Evolutionary conservation across 148 eudicot genomes (phyloP).

Genomic region (Beta vulgaris): DNA sequence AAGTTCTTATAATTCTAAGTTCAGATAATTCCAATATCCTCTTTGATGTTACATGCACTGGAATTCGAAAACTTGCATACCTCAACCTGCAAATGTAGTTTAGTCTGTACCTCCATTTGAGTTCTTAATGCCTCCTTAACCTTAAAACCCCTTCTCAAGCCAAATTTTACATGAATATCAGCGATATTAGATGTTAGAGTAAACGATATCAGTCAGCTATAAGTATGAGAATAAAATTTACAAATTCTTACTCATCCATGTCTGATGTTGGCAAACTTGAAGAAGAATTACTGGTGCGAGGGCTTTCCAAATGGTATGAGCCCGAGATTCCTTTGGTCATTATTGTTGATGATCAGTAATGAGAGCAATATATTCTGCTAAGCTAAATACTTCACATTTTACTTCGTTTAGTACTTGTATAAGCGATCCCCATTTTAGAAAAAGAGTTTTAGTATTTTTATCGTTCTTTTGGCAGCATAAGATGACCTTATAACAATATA

Average conservation of each 20-base stretch:
- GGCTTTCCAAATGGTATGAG: constrained; percentile 59
- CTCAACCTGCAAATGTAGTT: constrained; percentile 77
- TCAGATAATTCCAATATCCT: no score
- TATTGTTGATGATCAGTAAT: constrained; percentile 18
- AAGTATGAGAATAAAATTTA: constrained; percentile 7
- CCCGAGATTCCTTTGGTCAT: constrained; percentile 46
- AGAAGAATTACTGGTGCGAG: constrained; percentile 55
- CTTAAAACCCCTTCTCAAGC: constrained; percentile 54
- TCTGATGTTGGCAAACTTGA: constrained; percentile 64
- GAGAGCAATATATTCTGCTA: background rate
- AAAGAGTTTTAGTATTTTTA: background rate
- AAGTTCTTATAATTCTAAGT: no score
- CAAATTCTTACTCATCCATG: constrained; percentile 61
- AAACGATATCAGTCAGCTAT: background rate
- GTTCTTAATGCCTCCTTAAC: constrained; percentile 82
- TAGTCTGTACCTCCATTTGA: constrained; percentile 86
- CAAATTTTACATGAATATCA: constrained; percentile 11
- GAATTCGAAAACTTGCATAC: constrained; percentile 29
- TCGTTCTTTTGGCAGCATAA: background rate
- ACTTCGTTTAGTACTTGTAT: no score
- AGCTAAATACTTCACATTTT: background rate
- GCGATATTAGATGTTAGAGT: background rate
- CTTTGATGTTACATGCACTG: background rate
- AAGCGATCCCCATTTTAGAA: background rate
- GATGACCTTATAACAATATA: background rate